A percentile compares a stretch with the other conserved stretches of the same genome.
These are phyloP conservation scores for Nemania serpens DNA, from an alignment of 2,329 filamentous ascomycete species.

Conservation along the genomic window DNA sequence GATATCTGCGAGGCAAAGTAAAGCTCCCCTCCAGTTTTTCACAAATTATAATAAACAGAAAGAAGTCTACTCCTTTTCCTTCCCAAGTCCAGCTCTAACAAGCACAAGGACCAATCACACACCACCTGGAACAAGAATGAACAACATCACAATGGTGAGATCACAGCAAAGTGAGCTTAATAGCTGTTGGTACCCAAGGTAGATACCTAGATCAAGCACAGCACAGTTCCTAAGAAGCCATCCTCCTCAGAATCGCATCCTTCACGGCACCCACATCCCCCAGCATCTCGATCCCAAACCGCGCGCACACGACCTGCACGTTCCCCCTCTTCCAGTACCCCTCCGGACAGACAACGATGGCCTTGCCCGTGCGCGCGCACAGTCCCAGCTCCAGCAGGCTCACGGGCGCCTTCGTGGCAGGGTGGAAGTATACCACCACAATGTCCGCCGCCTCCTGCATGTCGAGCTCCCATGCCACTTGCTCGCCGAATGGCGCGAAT, in stretches of 20 bases:
- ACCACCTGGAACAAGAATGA: too few relatives aligned
- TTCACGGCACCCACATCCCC: constrained; percentile 48
- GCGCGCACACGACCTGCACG: constrained; percentile 60
- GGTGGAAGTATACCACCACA: constrained; percentile 22
- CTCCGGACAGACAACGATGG: constrained; percentile 56
- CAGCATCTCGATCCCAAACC: constrained; percentile 51
- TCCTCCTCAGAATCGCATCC: constrained; percentile 42
- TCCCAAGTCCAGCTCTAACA: too few relatives aligned
- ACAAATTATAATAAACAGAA: too few relatives aligned
- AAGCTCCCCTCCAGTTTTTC: too few relatives aligned
- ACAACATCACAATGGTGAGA: too few relatives aligned
- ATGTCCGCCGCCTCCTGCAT: constrained; percentile 21
- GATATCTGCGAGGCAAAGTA: too few relatives aligned
- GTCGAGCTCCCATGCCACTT: constrained; percentile 23
- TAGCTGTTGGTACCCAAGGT: too few relatives aligned
- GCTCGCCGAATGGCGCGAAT: constrained; percentile 48
- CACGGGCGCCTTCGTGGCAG: constrained; percentile 14
- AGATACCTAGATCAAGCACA: too few relatives aligned
- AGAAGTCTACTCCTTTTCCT: too few relatives aligned
- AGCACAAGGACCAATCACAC: too few relatives aligned
- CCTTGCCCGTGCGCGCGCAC: constrained; percentile 13
- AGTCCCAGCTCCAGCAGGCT: constrained; percentile 25
- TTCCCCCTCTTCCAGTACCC: constrained; percentile 65
- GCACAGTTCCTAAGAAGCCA: constrained; percentile 30
- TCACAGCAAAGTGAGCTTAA: too few relatives aligned